These are phyloP conservation scores for Acanthamoeba castellanii DNA, from an alignment of 208 protist species.

Conservation along the genomic window DNA sequence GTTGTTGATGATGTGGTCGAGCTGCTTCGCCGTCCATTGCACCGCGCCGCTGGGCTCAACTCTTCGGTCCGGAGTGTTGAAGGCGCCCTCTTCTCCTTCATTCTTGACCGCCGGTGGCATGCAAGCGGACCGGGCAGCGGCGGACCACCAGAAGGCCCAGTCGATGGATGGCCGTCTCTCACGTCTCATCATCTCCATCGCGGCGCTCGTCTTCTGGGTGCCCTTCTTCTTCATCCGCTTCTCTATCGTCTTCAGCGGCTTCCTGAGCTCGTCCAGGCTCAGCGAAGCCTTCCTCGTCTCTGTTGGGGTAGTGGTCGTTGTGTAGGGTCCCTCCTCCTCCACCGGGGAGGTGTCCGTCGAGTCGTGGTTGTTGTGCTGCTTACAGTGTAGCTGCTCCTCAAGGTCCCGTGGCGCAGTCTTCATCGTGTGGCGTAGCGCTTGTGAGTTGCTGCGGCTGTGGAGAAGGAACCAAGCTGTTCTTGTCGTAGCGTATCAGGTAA, in stretches of 20 bases:
- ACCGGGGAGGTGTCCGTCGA: not conserved
- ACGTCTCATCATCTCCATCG: not conserved
- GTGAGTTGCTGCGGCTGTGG: no score
- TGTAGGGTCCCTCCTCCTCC: not conserved
- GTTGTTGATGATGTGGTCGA: conserved; percentile 1
- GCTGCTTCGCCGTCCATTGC: not conserved
- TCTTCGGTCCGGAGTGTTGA: not conserved
- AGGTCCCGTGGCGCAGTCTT: not conserved
- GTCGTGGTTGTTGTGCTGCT: not conserved
- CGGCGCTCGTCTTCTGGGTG: not conserved
- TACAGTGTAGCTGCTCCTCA: not conserved
- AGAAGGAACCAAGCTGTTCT: no score
- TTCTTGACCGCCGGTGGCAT: not conserved
- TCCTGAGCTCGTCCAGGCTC: not conserved
- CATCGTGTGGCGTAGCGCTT: not conserved
- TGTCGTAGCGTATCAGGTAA: no score
- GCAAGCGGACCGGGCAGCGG: not conserved
- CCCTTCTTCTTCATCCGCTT: not conserved
- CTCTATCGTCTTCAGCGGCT: conserved; percentile 10
- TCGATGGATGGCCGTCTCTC: conserved; percentile 26
- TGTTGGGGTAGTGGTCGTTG: not conserved
- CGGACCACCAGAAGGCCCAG: conserved; percentile 22
- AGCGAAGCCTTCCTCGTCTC: not conserved
- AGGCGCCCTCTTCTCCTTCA: not conserved
- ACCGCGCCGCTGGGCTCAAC: not conserved